phyloP scores from a whole-genome alignment of 768 basidiomycete species.

The Phanerochaete sordida region DNA sequence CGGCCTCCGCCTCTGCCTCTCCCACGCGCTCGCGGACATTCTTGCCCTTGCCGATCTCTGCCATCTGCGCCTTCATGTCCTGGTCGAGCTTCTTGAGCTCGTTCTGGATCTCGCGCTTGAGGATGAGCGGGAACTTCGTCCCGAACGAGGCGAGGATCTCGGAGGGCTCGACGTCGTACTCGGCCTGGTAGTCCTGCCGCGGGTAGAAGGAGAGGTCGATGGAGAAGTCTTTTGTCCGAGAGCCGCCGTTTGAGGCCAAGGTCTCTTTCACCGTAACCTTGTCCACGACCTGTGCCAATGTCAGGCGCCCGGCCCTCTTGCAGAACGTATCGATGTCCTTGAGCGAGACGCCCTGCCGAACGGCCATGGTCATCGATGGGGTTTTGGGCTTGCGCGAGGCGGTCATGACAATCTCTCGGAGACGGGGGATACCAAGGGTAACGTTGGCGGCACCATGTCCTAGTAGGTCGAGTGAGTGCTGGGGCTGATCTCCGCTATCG shows the following conservation, averaged over 20 bases:
- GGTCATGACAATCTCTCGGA: slow-evolving; percentile 99
- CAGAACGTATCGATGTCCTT: slow-evolving; percentile 74
- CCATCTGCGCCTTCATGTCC: slow-evolving; percentile 73
- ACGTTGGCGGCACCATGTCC: slow-evolving; percentile 99
- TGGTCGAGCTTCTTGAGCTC: slow-evolving; percentile 86
- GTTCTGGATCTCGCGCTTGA: slow-evolving; percentile 81
- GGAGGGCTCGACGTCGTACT: slow-evolving; percentile 70
- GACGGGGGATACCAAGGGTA: slow-evolving; percentile 96
- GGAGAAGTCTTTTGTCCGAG: slow-evolving; percentile 75
- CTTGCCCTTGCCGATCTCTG: slow-evolving; percentile 82
- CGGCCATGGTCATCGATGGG: slow-evolving; percentile 90
- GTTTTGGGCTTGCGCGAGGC: slow-evolving; percentile 95
- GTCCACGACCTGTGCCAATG: slow-evolving; percentile 86
- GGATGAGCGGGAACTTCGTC: slow-evolving; percentile 67
- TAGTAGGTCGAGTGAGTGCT: slow-evolving; percentile 27
- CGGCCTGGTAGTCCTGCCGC: slow-evolving; percentile 72
- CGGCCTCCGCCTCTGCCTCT: slow-evolving; percentile 45
- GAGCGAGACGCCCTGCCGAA: slow-evolving; percentile 48
- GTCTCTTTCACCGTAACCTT: slow-evolving; percentile 77
- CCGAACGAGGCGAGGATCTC: slow-evolving; percentile 75
- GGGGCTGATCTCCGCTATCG: neutral
- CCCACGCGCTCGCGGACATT: slow-evolving; percentile 38
- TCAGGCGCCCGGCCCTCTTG: slow-evolving; percentile 82
- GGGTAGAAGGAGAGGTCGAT: slow-evolving; percentile 87
- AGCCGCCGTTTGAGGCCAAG: slow-evolving; percentile 59